These are phyloP conservation scores for Aspergillus arachidicola DNA, from an alignment of 2,329 filamentous ascomycete genomes.

Conservation along the genomic window DNA sequence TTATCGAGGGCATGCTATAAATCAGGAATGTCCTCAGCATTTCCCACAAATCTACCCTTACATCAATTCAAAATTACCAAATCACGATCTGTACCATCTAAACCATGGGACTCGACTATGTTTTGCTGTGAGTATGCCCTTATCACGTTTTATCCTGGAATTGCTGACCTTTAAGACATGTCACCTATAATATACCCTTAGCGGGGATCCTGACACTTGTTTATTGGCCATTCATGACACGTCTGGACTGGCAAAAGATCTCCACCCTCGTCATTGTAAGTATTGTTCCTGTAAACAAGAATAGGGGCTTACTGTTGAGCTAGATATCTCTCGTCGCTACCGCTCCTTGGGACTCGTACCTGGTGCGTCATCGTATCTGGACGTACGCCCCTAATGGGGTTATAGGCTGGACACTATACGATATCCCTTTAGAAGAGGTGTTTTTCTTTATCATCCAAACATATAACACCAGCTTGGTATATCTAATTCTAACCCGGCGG, in stretches of 20 bases:
- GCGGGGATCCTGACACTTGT: slow-evolving; percentile 61
- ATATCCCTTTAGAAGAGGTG: slow-evolving; percentile 71
- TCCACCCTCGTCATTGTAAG: slow-evolving; percentile 58
- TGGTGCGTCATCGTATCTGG: slow-evolving; percentile 70
- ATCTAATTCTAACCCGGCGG: slow-evolving; percentile 67
- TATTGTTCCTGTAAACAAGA: background rate
- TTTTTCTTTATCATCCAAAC: slow-evolving; percentile 81
- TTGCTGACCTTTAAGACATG: slow-evolving; percentile 51
- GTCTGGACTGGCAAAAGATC: slow-evolving; percentile 65
- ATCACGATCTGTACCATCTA: background rate
- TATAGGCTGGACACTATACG: slow-evolving; percentile 62
- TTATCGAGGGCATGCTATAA: background rate
- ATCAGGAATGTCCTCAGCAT: background rate
- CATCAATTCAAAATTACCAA: background rate
- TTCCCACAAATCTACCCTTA: background rate
- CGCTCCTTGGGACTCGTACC: slow-evolving; percentile 75
- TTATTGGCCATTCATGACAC: slow-evolving; percentile 63
- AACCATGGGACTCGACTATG: slow-evolving; percentile 11
- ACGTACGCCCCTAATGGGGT: slow-evolving; percentile 69
- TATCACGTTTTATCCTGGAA: background rate
- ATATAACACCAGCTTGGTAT: slow-evolving; percentile 64
- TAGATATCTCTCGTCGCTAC: slow-evolving; percentile 68
- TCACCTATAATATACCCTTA: slow-evolving; percentile 68
- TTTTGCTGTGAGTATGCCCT: slow-evolving; percentile 5
- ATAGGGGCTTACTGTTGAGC: background rate